Percentiles rank a stretch among this genome's conserved stretches.
These are phyloP conservation scores for Elsinoe fawcettii DNA, from an alignment of 2,329 filamentous ascomycete species.

Conservation along the genomic window DNA sequence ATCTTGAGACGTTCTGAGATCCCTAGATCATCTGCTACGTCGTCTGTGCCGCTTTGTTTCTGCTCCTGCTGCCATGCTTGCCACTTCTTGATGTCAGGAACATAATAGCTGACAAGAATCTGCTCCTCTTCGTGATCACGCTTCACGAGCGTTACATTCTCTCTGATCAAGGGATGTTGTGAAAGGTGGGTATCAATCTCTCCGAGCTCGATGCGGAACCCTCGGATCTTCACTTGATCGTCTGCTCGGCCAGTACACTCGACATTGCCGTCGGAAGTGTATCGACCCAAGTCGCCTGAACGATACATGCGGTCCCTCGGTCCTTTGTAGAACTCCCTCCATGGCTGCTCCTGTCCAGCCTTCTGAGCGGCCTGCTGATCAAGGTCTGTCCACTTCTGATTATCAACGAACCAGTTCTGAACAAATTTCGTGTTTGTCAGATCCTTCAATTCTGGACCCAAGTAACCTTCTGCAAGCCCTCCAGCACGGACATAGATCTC, in stretches of 20 bases:
- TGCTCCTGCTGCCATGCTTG: constrained; percentile 53
- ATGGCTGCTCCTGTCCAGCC: constrained; percentile 54
- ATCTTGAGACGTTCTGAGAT: constrained; percentile 43
- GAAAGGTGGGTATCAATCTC: constrained; percentile 85
- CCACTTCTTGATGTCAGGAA: constrained; percentile 74
- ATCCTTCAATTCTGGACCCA: constrained; percentile 49
- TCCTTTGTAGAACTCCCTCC: constrained; percentile 71
- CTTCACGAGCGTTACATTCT: constrained; percentile 78
- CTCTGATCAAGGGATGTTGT: constrained; percentile 65
- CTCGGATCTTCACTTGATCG: constrained; percentile 89
- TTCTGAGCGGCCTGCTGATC: constrained; percentile 48
- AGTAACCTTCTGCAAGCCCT: constrained; percentile 76
- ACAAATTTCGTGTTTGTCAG: constrained; percentile 72
- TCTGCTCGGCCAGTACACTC: constrained; percentile 75
- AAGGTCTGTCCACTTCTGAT: constrained; percentile 57
- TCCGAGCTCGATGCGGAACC: constrained; percentile 88
- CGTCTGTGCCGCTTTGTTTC: constrained; percentile 16
- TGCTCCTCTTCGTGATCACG: constrained; percentile 79
- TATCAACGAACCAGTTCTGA: constrained; percentile 77
- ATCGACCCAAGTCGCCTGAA: constrained; percentile 77
- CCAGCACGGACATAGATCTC: constrained; percentile 77
- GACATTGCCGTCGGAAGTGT: constrained; percentile 61
- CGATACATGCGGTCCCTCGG: constrained; percentile 80
- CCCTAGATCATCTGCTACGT: constrained; percentile 24
- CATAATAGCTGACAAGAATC: constrained; percentile 80